phyloP scores from a whole-genome alignment of 441 rosid genomes.

The Pelargonium hybrid region DNA sequence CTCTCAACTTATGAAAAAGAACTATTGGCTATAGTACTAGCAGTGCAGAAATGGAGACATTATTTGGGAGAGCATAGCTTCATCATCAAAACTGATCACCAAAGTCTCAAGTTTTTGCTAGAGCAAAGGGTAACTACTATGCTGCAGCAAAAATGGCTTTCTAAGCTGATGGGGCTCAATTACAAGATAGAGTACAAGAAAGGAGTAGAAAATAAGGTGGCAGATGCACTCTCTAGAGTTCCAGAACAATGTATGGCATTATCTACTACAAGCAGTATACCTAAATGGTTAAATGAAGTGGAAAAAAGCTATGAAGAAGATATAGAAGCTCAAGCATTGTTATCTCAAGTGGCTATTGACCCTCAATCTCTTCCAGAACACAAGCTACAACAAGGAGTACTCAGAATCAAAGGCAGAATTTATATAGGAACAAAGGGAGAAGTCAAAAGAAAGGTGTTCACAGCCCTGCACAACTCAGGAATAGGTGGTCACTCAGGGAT shows the following conservation, averaged over 20 bases:
- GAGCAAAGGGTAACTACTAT: neutral
- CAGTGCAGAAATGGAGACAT: neutral
- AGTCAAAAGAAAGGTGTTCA: neutral
- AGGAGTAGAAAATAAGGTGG: too few relatives aligned
- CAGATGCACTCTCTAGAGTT: neutral
- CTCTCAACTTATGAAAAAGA: neutral
- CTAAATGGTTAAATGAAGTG: too few relatives aligned
- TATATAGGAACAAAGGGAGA: too few relatives aligned
- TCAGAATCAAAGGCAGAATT: too few relatives aligned
- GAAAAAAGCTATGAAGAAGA: neutral
- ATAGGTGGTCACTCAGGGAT: neutral
- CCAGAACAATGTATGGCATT: neutral
- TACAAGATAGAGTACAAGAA: too few relatives aligned
- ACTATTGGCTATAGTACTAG: neutral
- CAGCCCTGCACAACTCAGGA: neutral
- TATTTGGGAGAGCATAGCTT: neutral
- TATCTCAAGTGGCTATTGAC: too few relatives aligned
- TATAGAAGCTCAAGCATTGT: neutral
- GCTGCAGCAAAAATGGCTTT: neutral
- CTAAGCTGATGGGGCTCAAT: neutral
- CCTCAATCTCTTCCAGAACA: too few relatives aligned
- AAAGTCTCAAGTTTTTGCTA: neutral
- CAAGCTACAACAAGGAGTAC: too few relatives aligned
- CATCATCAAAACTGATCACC: neutral
- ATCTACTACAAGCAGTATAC: neutral